phyloP scores from a whole-genome alignment of 306 rosid genomes.

The Hippophae tibetana region DNA sequence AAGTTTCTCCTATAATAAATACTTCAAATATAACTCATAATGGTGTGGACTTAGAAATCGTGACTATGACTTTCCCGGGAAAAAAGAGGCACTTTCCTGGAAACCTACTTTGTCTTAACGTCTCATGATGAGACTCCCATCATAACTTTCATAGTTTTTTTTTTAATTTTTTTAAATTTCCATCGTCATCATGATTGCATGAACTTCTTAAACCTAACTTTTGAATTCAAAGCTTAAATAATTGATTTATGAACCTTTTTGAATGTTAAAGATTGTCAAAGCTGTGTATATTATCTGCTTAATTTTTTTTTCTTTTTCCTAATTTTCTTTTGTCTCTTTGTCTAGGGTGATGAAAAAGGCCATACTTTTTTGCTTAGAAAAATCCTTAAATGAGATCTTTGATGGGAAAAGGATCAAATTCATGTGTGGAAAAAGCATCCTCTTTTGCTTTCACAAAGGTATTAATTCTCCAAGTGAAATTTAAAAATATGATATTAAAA shows the following conservation, averaged over 20 bases:
- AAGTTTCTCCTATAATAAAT: constrained; percentile 13
- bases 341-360: constrained; percentile 3
- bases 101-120: constrained; percentile 39
- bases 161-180: not conserved
- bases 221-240: constrained; percentile 22
- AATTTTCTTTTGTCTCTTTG: constrained; percentile 1
- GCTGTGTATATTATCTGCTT: not conserved
- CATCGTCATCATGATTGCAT: constrained; percentile 29
- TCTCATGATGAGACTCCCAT: constrained; percentile 38
- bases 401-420: no score
- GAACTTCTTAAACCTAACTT: constrained; percentile 15
- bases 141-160: constrained; percentile 2
- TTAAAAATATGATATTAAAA: no score
- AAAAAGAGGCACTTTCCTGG: constrained; percentile 58
- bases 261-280: constrained; percentile 26
- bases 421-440: no score
- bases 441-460: no score
- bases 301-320: not conserved
- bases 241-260: not conserved
- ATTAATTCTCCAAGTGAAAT: no score
- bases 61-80: constrained; percentile 45
- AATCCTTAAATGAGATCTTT: no score
- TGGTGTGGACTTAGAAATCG: constrained; percentile 51
- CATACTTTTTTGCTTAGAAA: no score
- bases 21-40: constrained; percentile 41